Base-by-base conservation (phyloP, 495 filamentous ascomycete species). In the Neurospora tetrasperma region DNA sequence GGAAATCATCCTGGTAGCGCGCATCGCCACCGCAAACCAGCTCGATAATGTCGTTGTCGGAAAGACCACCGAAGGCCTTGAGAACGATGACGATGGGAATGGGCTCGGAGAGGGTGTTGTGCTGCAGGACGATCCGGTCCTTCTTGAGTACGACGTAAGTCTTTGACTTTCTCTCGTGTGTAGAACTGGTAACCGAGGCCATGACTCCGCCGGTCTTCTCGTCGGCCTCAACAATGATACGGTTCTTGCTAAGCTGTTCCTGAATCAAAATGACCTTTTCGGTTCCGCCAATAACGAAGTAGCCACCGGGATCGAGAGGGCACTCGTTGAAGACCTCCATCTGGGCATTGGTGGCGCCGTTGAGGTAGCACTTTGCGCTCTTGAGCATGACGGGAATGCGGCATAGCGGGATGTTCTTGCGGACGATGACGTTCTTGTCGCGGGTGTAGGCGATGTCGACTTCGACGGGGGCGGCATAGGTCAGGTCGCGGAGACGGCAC, bases 191-290 rank as follows among this genome's bases (percentile, higher is more conserved):
- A n/a, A 98, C 96, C 8, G 94, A 97, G 23, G 96, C 96, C 75
- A 94, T 91, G n/a, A 97, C 92, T 72, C 96, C 91, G 38, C 90
- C 91, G 74, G 97, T 97, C 79, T 95, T 94, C 5, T 89, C 87
- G 77, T 96, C 93, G 48, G 91, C 89, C 81, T 99, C 96, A 10
- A 99, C 94, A 78, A 99, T 97, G 73, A 98, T 93, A 84, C 96
- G 88, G 82, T 99, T 99, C 85, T 98, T 98, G 86, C 95, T 98
- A 79, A 98, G 84, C 81, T 98, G 96, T 76, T 99, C 96, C 80
- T 98, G 96, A 42, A 98, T 94, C 16, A 99, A 87, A 78, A 99
- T 98, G 69, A 98, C 96, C 84, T 98, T 98, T 77, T 99, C 96
- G 69, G 91, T 92, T 10, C 91, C 91, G 75, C 89, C 88, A 68